Evolutionary conservation across 345 rosid genomes (phyloP), one percentile per base, ranked within the genome.

Genomic region (Toxicodendron radicans): DNA sequence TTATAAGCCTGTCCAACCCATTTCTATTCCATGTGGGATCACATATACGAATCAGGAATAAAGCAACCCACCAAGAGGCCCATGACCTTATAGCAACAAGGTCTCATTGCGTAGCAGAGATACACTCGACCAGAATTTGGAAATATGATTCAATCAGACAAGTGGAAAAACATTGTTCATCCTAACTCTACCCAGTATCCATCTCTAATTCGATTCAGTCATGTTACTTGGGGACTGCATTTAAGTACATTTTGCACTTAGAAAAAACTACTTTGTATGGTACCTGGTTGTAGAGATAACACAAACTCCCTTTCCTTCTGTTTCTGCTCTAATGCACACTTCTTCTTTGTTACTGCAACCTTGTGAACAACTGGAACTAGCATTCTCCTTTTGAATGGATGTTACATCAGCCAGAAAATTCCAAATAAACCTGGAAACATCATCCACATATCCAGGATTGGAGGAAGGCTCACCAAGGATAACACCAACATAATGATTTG

Each of bases 391-490:
- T 8, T 73, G 73, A 53, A 59, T 70, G 27, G 98, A 89, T 67
- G 98, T 93, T 84, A 38, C 92, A 81, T 93, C 98, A 3, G 99
- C 98, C 41, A 96, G 83, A 83, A 91, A 88, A 72, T 96, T 93
- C 97, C 97, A 93, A 9, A 92, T 24, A 78, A 96, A 93, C 86
- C 97, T 84, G 68, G 98, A 86, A 72, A 89, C 68, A 78, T 96
- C 98, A 54, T 86, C 69, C 53, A 90, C 89, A 63, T 81, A 82
- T 67, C 79, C 88, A 80, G 79, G 85, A 76, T 80, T 83, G 21
- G 92, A 80, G 64, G 97, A 87, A 81, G 99, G 99, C 81, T 91
- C 97, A 52, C 93, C 97, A 12, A 82, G 52, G 73, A 93, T 76
- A 66, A 95, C 99, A 53, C 99, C 99, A 35, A 83, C 97, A 77